These are phyloP conservation scores for Volvox reticuliferus DNA, from an alignment of 139 green algal genomes.

Conservation along the genomic window DNA sequence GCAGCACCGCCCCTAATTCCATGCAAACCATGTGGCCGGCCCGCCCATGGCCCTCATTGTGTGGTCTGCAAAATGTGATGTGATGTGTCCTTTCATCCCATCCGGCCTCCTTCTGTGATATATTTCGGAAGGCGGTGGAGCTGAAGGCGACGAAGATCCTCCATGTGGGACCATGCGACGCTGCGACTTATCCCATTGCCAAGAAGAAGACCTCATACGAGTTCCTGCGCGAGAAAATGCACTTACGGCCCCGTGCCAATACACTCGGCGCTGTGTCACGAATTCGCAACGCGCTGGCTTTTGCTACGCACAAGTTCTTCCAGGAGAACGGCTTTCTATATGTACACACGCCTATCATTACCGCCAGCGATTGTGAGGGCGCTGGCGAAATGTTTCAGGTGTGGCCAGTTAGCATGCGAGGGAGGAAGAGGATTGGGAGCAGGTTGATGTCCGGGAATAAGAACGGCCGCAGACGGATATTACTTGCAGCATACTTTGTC, in stretches of 20 bases:
- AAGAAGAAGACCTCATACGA: conserved; percentile 95
- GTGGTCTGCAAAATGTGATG: no score
- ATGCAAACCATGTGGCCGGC: no score
- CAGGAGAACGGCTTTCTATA: conserved; percentile 94
- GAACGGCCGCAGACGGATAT: no score
- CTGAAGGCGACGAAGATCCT: conserved; percentile 87
- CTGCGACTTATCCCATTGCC: conserved; percentile 92
- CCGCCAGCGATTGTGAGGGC: conserved; percentile 95
- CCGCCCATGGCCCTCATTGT: no score
- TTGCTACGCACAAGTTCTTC: conserved; percentile 89
- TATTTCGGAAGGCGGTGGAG: conserved; percentile 78
- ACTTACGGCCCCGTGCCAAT: conserved; percentile 96
- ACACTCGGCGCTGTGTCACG: conserved; percentile 94
- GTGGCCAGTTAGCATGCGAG: not conserved
- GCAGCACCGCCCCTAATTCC: no score
- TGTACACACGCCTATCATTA: conserved; percentile 98
- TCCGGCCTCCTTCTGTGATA: no score
- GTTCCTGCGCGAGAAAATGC: conserved; percentile 94
- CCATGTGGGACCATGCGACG: conserved; percentile 89
- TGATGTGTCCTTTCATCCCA: no score
- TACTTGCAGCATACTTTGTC: no score
- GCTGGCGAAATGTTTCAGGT: conserved; percentile 99
- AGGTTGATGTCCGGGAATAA: no score
- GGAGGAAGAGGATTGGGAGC: no score
- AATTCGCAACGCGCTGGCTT: conserved; percentile 96